Percentiles rank a stretch among this genome's conserved stretches.
Conservation (phyloP, 768 basidiomycete genomes). For the Phanerochaete carnosa region DNA sequence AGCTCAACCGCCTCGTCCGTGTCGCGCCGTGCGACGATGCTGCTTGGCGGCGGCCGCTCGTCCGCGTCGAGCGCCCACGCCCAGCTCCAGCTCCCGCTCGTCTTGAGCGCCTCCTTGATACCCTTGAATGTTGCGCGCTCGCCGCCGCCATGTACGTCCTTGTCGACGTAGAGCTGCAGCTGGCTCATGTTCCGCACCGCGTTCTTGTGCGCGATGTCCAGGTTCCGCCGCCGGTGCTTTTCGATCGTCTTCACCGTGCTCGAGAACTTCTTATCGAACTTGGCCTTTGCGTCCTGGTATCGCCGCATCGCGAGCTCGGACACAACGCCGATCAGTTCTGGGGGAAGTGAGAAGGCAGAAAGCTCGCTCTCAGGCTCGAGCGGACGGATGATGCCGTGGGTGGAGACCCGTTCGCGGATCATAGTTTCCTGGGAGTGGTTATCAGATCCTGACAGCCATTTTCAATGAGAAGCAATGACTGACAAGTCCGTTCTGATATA, state of each 20-base stretch:
- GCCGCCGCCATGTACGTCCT: slow-evolving; percentile 23
- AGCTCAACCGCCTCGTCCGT: slow-evolving; percentile 74
- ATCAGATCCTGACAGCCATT: slow-evolving; percentile 27
- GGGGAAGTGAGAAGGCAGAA: slow-evolving; percentile 59
- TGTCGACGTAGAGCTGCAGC: slow-evolving; percentile 37
- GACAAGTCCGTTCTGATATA: slow-evolving; percentile 55
- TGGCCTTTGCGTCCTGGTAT: slow-evolving; percentile 60
- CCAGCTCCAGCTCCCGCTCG: slow-evolving; percentile 63
- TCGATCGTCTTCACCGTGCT: slow-evolving; percentile 55
- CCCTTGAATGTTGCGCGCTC: slow-evolving; percentile 24
- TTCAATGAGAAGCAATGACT: slow-evolving; percentile 13
- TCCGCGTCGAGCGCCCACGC: slow-evolving; percentile 79
- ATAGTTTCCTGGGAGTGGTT: slow-evolving; percentile 48
- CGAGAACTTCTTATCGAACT: slow-evolving; percentile 68
- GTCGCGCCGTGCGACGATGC: slow-evolving; percentile 87
- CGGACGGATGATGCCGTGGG: slow-evolving; percentile 75
- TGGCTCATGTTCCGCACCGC: slow-evolving; percentile 49
- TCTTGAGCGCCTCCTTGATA: slow-evolving; percentile 25
- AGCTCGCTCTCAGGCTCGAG: slow-evolving; percentile 73
- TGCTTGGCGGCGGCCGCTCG: slow-evolving; percentile 87
- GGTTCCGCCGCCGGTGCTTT: slow-evolving; percentile 60
- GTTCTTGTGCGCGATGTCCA: slow-evolving; percentile 64
- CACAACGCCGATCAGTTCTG: slow-evolving; percentile 66
- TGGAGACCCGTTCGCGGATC: slow-evolving; percentile 89
- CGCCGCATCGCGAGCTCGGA: slow-evolving; percentile 74